Evolutionary conservation across 768 basidiomycete species (phyloP).

Genomic region (Phanerochaete sordida): DNA sequence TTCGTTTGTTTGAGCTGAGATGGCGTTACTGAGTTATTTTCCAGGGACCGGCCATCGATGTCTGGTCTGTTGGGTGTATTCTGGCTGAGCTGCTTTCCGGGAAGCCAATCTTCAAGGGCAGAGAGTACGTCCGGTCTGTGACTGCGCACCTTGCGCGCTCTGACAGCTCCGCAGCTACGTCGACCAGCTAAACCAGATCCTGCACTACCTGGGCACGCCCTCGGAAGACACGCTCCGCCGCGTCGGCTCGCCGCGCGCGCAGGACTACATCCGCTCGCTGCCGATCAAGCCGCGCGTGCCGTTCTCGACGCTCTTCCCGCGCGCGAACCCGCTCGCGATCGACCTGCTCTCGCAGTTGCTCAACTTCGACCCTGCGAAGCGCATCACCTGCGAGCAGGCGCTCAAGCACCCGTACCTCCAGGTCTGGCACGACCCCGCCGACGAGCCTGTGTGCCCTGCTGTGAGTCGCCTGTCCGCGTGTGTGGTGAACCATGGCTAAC

Average conservation of each 20-base stretch:
- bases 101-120: conserved; percentile 94
- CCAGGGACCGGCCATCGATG: conserved; percentile 89
- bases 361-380: conserved; percentile 94
- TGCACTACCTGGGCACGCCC: conserved; percentile 97
- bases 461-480: conserved; percentile 36
- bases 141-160: not conserved
- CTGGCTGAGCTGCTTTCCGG: conserved; percentile 90
- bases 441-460: conserved; percentile 82
- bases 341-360: conserved; percentile 90
- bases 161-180: conserved; percentile 64
- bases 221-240: conserved; percentile 94
- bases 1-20: not conserved
- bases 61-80: conserved; percentile 97
- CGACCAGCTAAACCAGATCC: conserved; percentile 96
- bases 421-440: conserved; percentile 97
- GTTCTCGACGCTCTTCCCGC: conserved; percentile 88
- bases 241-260: conserved; percentile 92
- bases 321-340: conserved; percentile 90
- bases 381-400: conserved; percentile 95
- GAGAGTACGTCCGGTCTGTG: conserved; percentile 63
- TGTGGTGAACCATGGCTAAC: not conserved
- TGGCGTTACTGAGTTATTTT: conserved; percentile 14
- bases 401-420: conserved; percentile 91
- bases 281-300: conserved; percentile 96
- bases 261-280: conserved; percentile 96